These are phyloP conservation scores for Apium graveolens DNA, from an alignment of 129 eudicot species.

Conservation along the genomic window DNA sequence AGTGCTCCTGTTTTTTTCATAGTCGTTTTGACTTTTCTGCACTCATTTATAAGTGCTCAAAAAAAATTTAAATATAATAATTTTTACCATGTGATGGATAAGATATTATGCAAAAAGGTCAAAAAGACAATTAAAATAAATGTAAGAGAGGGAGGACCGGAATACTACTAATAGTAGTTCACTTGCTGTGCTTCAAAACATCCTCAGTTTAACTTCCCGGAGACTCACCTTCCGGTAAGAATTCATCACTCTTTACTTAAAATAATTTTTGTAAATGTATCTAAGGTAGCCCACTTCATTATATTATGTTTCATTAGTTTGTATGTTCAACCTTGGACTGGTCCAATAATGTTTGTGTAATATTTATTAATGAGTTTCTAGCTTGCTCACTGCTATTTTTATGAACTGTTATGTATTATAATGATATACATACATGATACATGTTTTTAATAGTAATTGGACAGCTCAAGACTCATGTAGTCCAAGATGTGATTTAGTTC, in stretches of 20 bases:
- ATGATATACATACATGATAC: neutral
- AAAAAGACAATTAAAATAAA: no score
- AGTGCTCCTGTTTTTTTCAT: no score
- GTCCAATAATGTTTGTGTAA: neutral
- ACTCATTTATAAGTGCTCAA: no score
- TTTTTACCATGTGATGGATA: no score
- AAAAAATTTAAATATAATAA: no score
- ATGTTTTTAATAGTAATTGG: neutral
- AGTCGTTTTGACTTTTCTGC: no score
- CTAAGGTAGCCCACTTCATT: neutral
- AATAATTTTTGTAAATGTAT: neutral
- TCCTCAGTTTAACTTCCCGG: neutral
- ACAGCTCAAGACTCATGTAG: neutral
- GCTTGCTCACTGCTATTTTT: neutral
- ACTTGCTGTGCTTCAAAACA: neutral
- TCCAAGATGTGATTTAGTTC: neutral
- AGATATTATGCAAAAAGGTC: no score
- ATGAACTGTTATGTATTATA: neutral
- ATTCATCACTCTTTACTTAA: neutral
- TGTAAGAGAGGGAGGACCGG: no score
- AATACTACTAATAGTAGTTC: no score
- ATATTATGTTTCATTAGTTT: neutral
- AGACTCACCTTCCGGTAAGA: conserved; percentile 3
- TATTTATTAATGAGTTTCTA: neutral
- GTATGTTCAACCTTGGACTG: neutral